phyloP scores from a whole-genome alignment of 768 basidiomycete genomes.

The Hericium rajendrae region DNA sequence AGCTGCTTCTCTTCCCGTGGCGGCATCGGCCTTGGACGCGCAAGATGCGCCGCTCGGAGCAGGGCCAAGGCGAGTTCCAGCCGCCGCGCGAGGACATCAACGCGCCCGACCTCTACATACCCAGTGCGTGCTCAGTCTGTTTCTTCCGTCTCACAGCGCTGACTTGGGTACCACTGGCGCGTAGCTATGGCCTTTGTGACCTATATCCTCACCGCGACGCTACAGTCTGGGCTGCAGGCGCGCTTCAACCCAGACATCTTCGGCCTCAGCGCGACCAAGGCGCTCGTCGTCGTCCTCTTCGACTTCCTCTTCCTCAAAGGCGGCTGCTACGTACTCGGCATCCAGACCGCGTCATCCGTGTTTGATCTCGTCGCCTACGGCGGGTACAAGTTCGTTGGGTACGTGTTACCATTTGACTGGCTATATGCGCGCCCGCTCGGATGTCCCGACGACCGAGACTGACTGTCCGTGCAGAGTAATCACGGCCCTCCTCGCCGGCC shows the following conservation, averaged over 20 bases:
- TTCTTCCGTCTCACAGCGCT: slow-evolving; percentile 1
- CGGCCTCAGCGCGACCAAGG: slow-evolving; percentile 77
- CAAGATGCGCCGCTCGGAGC: slow-evolving; percentile 52
- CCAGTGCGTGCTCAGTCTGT: slow-evolving; percentile 37
- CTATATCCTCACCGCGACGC: slow-evolving; percentile 82
- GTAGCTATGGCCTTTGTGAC: slow-evolving; percentile 93
- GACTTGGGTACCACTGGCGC: too few relatives aligned
- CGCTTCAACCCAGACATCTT: slow-evolving; percentile 86
- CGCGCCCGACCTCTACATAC: slow-evolving; percentile 94
- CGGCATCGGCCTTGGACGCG: slow-evolving; percentile 81
- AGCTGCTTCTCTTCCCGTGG: slow-evolving; percentile 92
- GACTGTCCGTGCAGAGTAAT: slow-evolving; percentile 55
- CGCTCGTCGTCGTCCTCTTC: slow-evolving; percentile 72
- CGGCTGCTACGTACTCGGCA: slow-evolving; percentile 89
- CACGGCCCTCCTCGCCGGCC: slow-evolving; percentile 59
- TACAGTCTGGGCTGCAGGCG: slow-evolving; percentile 73
- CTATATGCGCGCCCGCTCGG: not conserved
- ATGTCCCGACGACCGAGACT: not conserved
- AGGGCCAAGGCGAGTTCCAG: slow-evolving; percentile 66
- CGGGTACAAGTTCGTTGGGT: slow-evolving; percentile 98
- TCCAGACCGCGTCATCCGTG: slow-evolving; percentile 60
- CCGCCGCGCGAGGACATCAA: slow-evolving; percentile 92
- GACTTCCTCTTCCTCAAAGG: slow-evolving; percentile 87
- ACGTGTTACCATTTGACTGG: slow-evolving; percentile 17
- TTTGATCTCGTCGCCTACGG: slow-evolving; percentile 86